Base-by-base conservation (phyloP, 2,329 filamentous ascomycete species). In the Monilinia laxa region DNA sequence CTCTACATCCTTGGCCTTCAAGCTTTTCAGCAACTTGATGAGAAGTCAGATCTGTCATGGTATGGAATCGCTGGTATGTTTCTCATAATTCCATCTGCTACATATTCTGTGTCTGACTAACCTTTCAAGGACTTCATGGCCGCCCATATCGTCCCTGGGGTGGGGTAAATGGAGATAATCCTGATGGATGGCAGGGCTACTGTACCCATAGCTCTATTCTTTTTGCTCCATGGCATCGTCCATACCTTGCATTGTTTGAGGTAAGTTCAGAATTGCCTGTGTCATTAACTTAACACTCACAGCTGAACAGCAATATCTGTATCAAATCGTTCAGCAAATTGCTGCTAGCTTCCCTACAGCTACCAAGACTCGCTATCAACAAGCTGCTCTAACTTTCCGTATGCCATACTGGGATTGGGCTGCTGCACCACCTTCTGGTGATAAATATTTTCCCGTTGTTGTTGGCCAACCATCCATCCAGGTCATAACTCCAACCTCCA, bases 211-310 rank as follows among this genome's bases (percentile, higher is more conserved):
- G 83, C 31, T 90, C 90, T 1, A 86, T 89, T 52, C 80, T 95
- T 20, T 95, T 96, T 75, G 86, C 89, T 51, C 84, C 88, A 51
- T 96, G 92, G 92, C 92, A 96, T 80, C 86, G 92, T 60, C 90
- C 91, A 0, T 96, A 94, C 77, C 80, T 95, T 65, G 81, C 85
- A 12, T 78, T 89, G 12, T 87, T 80, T 70, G 82, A 90, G 78
- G 84, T 85, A 71, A 59, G 28, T 31, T 11, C 7, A 52, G 0
- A n/a, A 28, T 31, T 10, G 23, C 28, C 45, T 18, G 10, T 12
- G 4, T 11, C 10, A 10, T 16, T 11, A 4, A 47, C 11, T 23
- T 2, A 20, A 6, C n/a, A 2, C 49, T 62, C 14, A 57, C 28
- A 28, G 76, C 3, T 20, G 90, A 6, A 95, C 63, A 81, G 79